These are phyloP conservation scores for Suillus plorans DNA, from an alignment of 768 basidiomycete genomes.

Conservation along the genomic window DNA sequence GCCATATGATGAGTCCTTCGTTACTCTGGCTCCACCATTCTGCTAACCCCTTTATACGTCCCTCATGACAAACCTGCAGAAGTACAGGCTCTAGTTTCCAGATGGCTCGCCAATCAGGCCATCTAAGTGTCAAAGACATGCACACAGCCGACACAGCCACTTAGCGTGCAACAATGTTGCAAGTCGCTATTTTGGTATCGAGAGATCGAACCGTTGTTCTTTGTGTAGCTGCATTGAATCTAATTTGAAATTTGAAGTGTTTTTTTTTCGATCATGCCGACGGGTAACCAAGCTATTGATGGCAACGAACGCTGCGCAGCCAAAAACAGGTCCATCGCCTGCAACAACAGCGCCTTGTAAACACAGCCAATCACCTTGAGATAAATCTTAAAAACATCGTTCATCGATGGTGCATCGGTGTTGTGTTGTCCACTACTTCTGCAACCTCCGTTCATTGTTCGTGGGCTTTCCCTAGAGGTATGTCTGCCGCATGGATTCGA, in stretches of 20 bases:
- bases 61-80: conserved; percentile 71
- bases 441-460: not conserved
- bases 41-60: conserved; percentile 41
- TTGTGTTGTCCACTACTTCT: not conserved
- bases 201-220: not conserved
- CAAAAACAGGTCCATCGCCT: not conserved
- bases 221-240: not conserved
- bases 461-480: not conserved
- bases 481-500: not conserved
- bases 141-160: not conserved
- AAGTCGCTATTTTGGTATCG: not conserved
- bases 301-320: not conserved
- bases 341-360: not conserved
- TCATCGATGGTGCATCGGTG: not conserved
- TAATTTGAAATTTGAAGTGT: conserved; percentile 1
- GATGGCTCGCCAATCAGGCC: conserved; percentile 52
- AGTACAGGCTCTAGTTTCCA: conserved; percentile 58
- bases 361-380: not conserved
- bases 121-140: conserved; percentile 32
- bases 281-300: not conserved
- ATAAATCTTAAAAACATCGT: not conserved
- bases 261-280: not conserved
- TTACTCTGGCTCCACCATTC: conserved; percentile 4
- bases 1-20: conserved; percentile 62
- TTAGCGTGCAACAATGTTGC: no score